Conservation (phyloP, 495 filamentous ascomycete genomes). For the Lineolata rhizophorae region DNA sequence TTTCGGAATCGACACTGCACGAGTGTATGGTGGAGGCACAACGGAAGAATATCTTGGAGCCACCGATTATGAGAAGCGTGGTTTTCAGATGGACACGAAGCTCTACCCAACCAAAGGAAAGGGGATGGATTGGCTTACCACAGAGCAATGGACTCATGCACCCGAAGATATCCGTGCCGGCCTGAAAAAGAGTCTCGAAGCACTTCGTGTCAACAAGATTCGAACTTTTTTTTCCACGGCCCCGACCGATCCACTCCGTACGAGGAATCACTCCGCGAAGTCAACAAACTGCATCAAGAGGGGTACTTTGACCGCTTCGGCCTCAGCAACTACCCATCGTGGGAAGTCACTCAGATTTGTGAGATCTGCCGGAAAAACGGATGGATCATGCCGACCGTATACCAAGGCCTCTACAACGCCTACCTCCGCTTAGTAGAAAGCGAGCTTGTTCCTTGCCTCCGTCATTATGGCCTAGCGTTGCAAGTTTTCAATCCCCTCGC, state of each 20-base stretch:
- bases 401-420: constrained; percentile 43
- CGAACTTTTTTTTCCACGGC: no score
- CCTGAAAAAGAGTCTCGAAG: constrained; percentile 22
- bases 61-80: constrained; percentile 24
- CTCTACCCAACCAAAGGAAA: constrained; percentile 19
- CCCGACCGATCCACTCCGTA: constrained; percentile 27
- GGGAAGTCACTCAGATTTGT: constrained; percentile 28
- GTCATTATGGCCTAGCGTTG: constrained; percentile 28
- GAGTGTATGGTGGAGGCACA: constrained; percentile 26
- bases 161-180: constrained; percentile 16
- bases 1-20: constrained; percentile 16
- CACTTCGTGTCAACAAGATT: constrained; percentile 23
- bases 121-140: constrained; percentile 7
- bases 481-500: constrained; percentile 30
- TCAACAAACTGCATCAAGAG: constrained; percentile 25
- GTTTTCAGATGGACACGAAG: constrained; percentile 31
- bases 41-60: constrained; percentile 28
- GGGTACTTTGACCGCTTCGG: constrained; percentile 27
- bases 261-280: constrained; percentile 24
- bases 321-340: constrained; percentile 27
- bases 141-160: constrained; percentile 11
- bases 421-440: constrained; percentile 29
- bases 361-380: constrained; percentile 25
- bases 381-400: constrained; percentile 40
- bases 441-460: constrained; percentile 28